Conservation (phyloP, 495 filamentous ascomycete species). For the Daldinia decipiens region DNA sequence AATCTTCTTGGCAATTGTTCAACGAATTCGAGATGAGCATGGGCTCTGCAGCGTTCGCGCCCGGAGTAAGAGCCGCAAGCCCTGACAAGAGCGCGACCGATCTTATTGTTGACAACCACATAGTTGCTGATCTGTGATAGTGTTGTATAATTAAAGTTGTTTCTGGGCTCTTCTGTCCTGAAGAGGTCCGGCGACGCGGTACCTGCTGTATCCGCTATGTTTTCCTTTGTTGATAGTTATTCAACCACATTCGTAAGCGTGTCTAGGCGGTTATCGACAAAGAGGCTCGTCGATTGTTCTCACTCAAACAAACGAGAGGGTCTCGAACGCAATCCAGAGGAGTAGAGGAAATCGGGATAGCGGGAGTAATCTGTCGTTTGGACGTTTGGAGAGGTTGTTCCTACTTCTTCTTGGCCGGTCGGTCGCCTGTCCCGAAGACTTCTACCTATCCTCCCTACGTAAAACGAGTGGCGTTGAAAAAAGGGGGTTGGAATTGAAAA, state of each 20-base stretch:
- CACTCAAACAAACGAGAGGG: conserved; percentile 17
- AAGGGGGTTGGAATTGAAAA: conserved; percentile 26
- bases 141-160: conserved; percentile 10
- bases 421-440: conserved; percentile 35
- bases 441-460: conserved; percentile 12
- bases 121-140: conserved; percentile 30
- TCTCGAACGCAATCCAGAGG: conserved; percentile 27
- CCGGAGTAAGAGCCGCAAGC: conserved; percentile 47
- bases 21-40: conserved; percentile 78
- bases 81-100: conserved; percentile 51
- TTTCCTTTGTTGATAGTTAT: conserved; percentile 31
- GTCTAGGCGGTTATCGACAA: conserved; percentile 21
- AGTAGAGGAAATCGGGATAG: conserved; percentile 29
- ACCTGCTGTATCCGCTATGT: background rate
- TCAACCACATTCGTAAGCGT: conserved; percentile 24
- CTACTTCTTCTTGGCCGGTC: conserved; percentile 25
- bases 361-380: conserved; percentile 26
- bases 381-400: background rate
- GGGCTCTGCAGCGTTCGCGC: conserved; percentile 44
- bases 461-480: conserved; percentile 37
- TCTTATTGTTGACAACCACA: conserved; percentile 50
- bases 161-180: background rate
- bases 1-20: conserved; percentile 79
- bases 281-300: conserved; percentile 24
- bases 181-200: conserved; percentile 6